phyloP scores from a whole-genome alignment of 805 yeast species.

The Hermanozyma aechmeae region DNA sequence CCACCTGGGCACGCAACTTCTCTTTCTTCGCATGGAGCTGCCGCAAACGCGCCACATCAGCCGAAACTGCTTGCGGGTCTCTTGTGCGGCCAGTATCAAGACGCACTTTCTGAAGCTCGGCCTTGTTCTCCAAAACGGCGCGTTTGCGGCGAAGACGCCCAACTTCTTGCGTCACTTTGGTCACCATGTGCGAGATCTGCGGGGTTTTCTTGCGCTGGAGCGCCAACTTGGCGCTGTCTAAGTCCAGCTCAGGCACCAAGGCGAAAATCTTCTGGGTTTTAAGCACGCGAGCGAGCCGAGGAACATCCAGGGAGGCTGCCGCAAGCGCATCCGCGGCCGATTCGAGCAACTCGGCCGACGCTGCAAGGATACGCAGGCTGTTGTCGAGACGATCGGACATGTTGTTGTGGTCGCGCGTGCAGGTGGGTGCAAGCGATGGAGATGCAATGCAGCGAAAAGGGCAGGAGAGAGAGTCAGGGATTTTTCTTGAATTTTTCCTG shows the following conservation, averaged over 20 bases:
- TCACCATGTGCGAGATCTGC: constrained; percentile 23
- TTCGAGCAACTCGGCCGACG: constrained; percentile 23
- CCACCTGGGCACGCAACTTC: too few relatives aligned
- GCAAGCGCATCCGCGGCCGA: constrained; percentile 24
- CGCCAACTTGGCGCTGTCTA: constrained; percentile 28
- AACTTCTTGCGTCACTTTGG: constrained; percentile 22
- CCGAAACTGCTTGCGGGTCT: too few relatives aligned
- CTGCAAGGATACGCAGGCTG: constrained; percentile 22
- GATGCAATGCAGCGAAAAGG: too few relatives aligned
- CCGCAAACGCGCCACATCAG: too few relatives aligned
- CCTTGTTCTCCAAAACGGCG: constrained; percentile 23
- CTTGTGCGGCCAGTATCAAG: constrained; percentile 20
- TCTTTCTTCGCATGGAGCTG: too few relatives aligned
- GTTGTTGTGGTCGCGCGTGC: too few relatives aligned
- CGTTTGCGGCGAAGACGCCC: constrained; percentile 22
- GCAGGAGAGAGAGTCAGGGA: too few relatives aligned
- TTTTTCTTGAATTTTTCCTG: too few relatives aligned
- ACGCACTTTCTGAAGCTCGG: constrained; percentile 31
- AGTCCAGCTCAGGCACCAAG: constrained; percentile 39
- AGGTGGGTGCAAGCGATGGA: too few relatives aligned
- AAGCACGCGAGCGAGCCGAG: constrained; percentile 30
- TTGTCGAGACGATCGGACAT: too few relatives aligned
- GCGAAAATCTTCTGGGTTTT: constrained; percentile 40
- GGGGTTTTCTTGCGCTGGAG: constrained; percentile 33
- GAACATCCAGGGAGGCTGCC: constrained; percentile 28